Evolutionary conservation across 2,329 filamentous ascomycete species (phyloP), one percentile per base, ranked within the genome.

Genomic region (Ophiocordyceps camponoti-rufipedis): DNA sequence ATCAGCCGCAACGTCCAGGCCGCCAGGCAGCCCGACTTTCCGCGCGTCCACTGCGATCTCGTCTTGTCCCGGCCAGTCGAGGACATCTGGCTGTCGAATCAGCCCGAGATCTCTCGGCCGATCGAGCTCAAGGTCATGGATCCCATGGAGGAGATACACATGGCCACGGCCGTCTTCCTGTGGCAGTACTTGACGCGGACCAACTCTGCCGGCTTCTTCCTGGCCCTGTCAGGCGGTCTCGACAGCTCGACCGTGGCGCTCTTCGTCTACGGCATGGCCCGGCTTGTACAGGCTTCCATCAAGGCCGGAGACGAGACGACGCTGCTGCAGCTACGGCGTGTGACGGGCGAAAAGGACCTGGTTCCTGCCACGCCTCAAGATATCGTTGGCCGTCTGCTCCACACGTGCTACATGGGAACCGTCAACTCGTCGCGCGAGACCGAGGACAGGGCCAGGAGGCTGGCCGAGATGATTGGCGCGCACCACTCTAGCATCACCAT

Each of bases 1-100:
- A 66, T 70, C 13, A 72, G 71, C 12, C 67, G 77, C 47, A 70
- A 72, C 7, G 54, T 75, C 16, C 80, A 84, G 56, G 71, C 75
- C 7, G 68, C 74, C 47, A 47, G 57, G 60, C 35, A 57, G 53
- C 46, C 59, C 54, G 48, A 57, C 19, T 60, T 49, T 45, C 54
- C 44, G 41, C 52, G 49, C 31, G 58, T 62, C 4, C 58, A 62
- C 16, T 55, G 41, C 33, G 41, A 57, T 39, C 47, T 59, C 1
- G 44, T n/a, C 18, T 18, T 45, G 23, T 45, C 44, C 7, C 51
- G 50, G 10, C 50, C 51, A 3, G 50, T 45, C 8, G 51, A 55
- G 10, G 53, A 60, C 19, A 45, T 61, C 3, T 55, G 53, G 39
- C 45, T 56, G 46, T 43, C 61, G 51, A 11, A 61, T 52, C 4